phyloP scores from a whole-genome alignment of 2,329 filamentous ascomycete genomes.

The Tolypocladium cylindrosporum region DNA sequence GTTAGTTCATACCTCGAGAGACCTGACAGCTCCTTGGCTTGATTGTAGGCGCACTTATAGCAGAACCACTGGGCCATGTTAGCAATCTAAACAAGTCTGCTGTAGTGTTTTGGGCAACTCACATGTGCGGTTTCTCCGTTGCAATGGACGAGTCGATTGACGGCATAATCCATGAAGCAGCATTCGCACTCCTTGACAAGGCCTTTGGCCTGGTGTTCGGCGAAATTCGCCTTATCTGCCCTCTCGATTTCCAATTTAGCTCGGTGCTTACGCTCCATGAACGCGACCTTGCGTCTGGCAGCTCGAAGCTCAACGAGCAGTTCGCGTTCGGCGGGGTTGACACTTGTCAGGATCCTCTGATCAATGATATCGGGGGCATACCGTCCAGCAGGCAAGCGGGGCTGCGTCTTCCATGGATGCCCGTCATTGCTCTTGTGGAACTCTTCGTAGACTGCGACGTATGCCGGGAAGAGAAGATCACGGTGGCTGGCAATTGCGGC shows the following conservation, averaged over 20 bases:
- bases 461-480: neutral
- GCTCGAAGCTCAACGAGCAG: conserved; percentile 11
- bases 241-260: conserved; percentile 19
- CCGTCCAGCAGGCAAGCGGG: neutral
- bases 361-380: conserved; percentile 1
- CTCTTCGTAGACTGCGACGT: neutral
- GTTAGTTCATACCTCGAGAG: conserved; percentile 54
- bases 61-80: conserved; percentile 49
- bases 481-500: neutral
- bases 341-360: conserved; percentile 1
- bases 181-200: conserved; percentile 59
- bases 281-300: conserved; percentile 6
- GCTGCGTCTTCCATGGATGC: neutral
- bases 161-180: conserved; percentile 58
- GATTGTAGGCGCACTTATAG: conserved; percentile 49
- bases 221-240: conserved; percentile 28
- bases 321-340: conserved; percentile 1
- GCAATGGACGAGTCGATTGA: conserved; percentile 62
- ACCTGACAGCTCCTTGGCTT: conserved; percentile 60
- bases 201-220: conserved; percentile 33
- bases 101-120: conserved; percentile 7
- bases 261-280: conserved; percentile 12
- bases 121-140: conserved; percentile 44
- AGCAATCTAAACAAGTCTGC: conserved; percentile 1
- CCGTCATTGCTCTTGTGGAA: neutral